Percentiles rank a stretch among this genome's conserved stretches.
These are phyloP conservation scores for Microdochium bolleyi DNA, from an alignment of 2,329 filamentous ascomycete species.

Conservation along the genomic window DNA sequence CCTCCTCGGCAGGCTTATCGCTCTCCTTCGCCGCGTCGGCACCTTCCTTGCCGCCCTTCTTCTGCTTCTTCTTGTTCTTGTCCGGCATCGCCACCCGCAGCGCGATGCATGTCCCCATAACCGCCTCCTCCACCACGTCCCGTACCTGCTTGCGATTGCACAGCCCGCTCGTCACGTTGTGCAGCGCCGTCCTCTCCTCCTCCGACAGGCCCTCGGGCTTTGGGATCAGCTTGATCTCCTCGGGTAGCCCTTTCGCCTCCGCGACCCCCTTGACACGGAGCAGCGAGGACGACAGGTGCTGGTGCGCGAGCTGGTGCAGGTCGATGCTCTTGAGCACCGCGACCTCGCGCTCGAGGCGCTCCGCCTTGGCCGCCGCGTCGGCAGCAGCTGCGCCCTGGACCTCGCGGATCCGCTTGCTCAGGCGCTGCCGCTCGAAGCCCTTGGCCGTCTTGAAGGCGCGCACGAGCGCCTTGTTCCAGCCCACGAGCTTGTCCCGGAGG, in stretches of 20 bases:
- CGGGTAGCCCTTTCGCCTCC: conserved; percentile 40
- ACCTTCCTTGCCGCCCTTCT: conserved; percentile 18
- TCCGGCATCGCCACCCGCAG: conserved; percentile 40
- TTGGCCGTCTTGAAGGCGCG: conserved; percentile 65
- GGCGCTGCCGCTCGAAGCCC: conserved; percentile 71
- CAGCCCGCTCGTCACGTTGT: conserved; percentile 52
- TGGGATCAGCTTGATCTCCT: conserved; percentile 36
- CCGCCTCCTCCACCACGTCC: conserved; percentile 37
- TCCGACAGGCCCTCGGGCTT: conserved; percentile 40
- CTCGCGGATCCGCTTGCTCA: conserved; percentile 50
- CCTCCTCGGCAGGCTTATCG: conserved; percentile 16
- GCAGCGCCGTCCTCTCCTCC: conserved; percentile 41
- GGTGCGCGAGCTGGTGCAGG: conserved; percentile 47
- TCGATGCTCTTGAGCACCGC: conserved; percentile 51
- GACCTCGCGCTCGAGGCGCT: conserved; percentile 55
- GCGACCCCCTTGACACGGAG: conserved; percentile 45
- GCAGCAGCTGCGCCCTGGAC: conserved; percentile 8
- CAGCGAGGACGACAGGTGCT: conserved; percentile 46
- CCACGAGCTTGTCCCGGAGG: conserved; percentile 42
- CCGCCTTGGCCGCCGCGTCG: conserved; percentile 37
- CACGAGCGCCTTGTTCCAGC: conserved; percentile 51
- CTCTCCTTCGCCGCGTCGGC: conserved; percentile 21
- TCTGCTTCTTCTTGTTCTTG: conserved; percentile 26
- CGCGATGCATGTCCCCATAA: conserved; percentile 38
- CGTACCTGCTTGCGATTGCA: conserved; percentile 45